Evolutionary conservation across 108 stramenopile species (phyloP).

Genomic region (Phaeodactylum tricornutum): DNA sequence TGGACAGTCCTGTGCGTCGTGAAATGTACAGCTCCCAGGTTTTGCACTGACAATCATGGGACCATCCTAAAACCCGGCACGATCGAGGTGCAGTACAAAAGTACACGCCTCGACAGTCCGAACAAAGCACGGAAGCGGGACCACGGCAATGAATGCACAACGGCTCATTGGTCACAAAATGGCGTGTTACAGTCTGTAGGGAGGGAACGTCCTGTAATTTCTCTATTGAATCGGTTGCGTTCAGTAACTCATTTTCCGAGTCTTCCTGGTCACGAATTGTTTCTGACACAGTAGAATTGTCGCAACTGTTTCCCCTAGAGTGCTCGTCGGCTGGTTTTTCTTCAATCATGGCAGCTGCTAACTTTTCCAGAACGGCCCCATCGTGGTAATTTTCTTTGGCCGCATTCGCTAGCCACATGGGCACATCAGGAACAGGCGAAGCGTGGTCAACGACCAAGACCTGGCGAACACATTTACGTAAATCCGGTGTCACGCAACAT

Average conservation of each 20-base stretch:
- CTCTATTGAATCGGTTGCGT: constrained; percentile 7
- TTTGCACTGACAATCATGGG: constrained; percentile 64
- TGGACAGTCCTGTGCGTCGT: constrained; percentile 40
- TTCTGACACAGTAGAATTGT: constrained; percentile 3
- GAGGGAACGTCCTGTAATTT: neutral
- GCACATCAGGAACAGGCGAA: neutral
- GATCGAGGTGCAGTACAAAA: constrained; percentile 39
- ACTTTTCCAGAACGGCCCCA: constrained; percentile 26
- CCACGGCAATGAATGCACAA: constrained; percentile 75
- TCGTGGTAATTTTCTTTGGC: constrained; percentile 72
- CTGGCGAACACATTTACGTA: constrained; percentile 22
- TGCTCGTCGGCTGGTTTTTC: constrained; percentile 10
- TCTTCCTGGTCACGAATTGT: constrained; percentile 1
- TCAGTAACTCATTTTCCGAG: constrained; percentile 10
- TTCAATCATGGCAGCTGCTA: constrained; percentile 42
- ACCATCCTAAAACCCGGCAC: constrained; percentile 52
- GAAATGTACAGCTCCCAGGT: constrained; percentile 64
- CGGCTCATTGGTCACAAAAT: constrained; percentile 37
- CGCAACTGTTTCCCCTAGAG: too few species aligned
- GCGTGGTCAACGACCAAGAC: neutral
- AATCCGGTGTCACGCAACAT: constrained; percentile 39
- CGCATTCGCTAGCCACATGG: constrained; percentile 56
- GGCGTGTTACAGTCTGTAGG: neutral
- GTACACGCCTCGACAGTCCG: constrained; percentile 50
- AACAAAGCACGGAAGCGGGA: constrained; percentile 38